These are phyloP conservation scores for Paracoccidioides brasiliensis DNA, from an alignment of 2,329 filamentous ascomycete genomes.

Conservation along the genomic window DNA sequence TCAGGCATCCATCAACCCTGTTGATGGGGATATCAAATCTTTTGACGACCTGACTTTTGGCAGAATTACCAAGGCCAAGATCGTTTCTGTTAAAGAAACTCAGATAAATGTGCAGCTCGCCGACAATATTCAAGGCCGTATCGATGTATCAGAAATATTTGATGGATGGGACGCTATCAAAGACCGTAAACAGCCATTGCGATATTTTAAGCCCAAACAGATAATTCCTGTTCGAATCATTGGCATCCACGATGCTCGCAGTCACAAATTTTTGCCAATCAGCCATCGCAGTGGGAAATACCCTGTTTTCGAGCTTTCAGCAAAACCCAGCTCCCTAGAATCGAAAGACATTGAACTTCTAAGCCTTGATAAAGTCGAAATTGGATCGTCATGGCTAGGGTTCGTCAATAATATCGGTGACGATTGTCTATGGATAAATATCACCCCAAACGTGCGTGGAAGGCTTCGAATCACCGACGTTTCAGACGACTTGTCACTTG, in stretches of 20 bases:
- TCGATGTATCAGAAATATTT: conserved; percentile 84
- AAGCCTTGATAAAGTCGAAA: conserved; percentile 57
- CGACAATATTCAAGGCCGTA: conserved; percentile 79
- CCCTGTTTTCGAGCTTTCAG: conserved; percentile 71
- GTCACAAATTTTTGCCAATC: conserved; percentile 82
- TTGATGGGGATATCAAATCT: conserved; percentile 51
- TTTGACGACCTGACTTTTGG: conserved; percentile 65
- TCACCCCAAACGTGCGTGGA: conserved; percentile 78
- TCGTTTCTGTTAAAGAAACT: conserved; percentile 77
- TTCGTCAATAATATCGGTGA: conserved; percentile 84
- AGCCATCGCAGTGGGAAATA: conserved; percentile 70
- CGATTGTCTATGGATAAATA: conserved; percentile 75
- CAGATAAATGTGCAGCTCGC: conserved; percentile 84
- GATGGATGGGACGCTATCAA: conserved; percentile 77
- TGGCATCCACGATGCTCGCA: conserved; percentile 78
- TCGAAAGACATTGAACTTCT: conserved; percentile 49
- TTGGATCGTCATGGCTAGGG: conserved; percentile 59
- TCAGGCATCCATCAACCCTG: conserved; percentile 38
- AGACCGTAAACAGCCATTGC: conserved; percentile 68
- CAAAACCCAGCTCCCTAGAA: conserved; percentile 51
- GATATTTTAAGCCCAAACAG: conserved; percentile 58
- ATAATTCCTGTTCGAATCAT: conserved; percentile 63
- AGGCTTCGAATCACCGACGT: conserved; percentile 71
- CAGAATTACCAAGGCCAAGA: conserved; percentile 58
- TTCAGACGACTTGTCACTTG: conserved; percentile 68